Percentiles rank a stretch among this genome's conserved stretches.
phyloP scores from a whole-genome alignment of 768 basidiomycete genomes.

The Mrakia frigida region DNA sequence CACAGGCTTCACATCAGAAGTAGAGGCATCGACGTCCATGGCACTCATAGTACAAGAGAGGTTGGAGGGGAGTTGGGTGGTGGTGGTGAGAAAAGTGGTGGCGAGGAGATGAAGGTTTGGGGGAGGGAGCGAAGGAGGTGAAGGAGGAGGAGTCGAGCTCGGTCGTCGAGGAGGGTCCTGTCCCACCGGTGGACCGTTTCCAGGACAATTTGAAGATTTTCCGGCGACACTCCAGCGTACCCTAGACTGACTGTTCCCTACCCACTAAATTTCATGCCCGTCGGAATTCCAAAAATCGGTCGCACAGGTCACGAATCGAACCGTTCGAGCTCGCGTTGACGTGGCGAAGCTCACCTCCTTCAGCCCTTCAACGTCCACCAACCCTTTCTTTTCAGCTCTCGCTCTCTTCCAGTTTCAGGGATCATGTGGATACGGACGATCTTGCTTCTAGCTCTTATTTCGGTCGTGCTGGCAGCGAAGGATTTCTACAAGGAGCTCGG shows the following conservation, averaged over 20 bases:
- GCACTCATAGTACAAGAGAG: no score
- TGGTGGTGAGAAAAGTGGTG: neutral
- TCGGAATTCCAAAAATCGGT: neutral
- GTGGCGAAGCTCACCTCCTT: neutral
- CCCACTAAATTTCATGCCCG: no score
- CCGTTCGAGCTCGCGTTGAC: constrained; percentile 4
- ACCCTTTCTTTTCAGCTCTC: neutral
- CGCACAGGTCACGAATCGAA: neutral
- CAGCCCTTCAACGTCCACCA: neutral
- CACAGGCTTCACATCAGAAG: constrained; percentile 16
- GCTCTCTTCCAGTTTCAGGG: neutral
- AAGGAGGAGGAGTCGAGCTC: neutral
- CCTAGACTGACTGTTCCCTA: no score
- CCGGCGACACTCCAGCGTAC: no score
- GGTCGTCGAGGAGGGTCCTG: no score
- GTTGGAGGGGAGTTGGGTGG: neutral
- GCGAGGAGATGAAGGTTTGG: neutral
- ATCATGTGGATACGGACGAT: neutral
- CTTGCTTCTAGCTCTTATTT: neutral
- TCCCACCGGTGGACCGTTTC: no score
- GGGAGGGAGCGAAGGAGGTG: neutral
- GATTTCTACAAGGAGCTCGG: constrained; percentile 34
- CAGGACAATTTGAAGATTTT: no score
- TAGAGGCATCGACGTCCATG: constrained; percentile 30
- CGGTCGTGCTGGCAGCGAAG: constrained; percentile 12